A percentile compares a stretch with the other conserved stretches of the same genome.
Conservation (phyloP, 164 flowering plant genomes). For the Piper longum region DNA sequence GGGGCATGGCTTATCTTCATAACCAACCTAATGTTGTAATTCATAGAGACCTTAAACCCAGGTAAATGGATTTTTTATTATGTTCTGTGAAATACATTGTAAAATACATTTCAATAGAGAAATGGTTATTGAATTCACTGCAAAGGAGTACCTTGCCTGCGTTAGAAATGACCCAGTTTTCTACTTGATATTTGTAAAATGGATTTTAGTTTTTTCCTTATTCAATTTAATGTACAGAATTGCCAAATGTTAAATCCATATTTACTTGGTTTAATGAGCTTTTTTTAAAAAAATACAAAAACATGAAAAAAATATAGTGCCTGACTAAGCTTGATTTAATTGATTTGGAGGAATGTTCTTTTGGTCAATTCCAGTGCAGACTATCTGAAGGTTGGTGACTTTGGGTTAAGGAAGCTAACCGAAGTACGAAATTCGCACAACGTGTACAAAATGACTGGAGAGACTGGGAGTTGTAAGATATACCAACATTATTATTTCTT, state of each 20-base stretch:
- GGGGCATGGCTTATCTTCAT: slow-evolving; percentile 99
- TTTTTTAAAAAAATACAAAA: no score
- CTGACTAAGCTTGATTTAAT: background rate
- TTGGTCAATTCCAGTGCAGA: slow-evolving; percentile 90
- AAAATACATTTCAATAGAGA: background rate
- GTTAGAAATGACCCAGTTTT: no score
- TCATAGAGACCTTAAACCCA: slow-evolving; percentile 95
- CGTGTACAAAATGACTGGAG: slow-evolving; percentile 98
- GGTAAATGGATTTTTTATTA: slow-evolving; percentile 29
- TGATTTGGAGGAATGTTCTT: slow-evolving; percentile 76
- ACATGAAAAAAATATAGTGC: background rate
- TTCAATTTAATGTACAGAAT: no score
- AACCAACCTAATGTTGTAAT: slow-evolving; percentile 94
- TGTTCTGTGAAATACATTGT: background rate
- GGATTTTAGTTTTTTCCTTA: background rate
- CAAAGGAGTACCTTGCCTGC: background rate
- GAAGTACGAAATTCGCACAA: slow-evolving; percentile 88
- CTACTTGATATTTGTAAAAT: no score
- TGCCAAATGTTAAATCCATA: background rate
- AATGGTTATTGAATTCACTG: background rate
- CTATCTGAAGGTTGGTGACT: slow-evolving; percentile 98
- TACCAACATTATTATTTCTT: background rate
- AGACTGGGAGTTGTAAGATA: slow-evolving; percentile 97
- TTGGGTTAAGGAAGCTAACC: slow-evolving; percentile 96
- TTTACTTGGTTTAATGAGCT: background rate